Percentiles rank a stretch among this genome's conserved stretches.
phyloP scores from a whole-genome alignment of 192 early-diverging fungal genomes.

The Coemansia sp. region DNA sequence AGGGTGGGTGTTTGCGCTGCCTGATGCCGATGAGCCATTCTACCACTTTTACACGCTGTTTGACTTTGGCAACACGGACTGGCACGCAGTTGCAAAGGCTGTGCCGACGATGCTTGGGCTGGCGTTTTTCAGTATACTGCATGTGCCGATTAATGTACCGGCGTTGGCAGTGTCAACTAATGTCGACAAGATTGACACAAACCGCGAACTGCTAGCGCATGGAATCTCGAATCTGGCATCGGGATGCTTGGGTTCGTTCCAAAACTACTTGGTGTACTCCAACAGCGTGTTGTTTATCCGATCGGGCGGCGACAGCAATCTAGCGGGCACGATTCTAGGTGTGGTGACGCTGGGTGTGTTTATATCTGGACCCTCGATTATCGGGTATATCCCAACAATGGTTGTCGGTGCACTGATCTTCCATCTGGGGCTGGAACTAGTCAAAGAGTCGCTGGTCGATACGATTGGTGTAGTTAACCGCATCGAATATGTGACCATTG shows the following conservation, averaged over 20 bases:
- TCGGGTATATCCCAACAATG: constrained; percentile 90
- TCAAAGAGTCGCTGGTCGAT: constrained; percentile 88
- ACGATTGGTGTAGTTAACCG: constrained; percentile 79
- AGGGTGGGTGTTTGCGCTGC: constrained; percentile 84
- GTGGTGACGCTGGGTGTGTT: constrained; percentile 71
- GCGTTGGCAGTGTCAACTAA: constrained; percentile 89
- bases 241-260: constrained; percentile 73
- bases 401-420: constrained; percentile 95
- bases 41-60: constrained; percentile 79
- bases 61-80: constrained; percentile 65
- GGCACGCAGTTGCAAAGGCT: constrained; percentile 62
- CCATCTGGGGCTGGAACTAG: constrained; percentile 89
- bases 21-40: constrained; percentile 70
- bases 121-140: constrained; percentile 93
- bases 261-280: constrained; percentile 91
- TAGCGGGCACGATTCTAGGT: constrained; percentile 84
- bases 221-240: constrained; percentile 85
- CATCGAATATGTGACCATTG: constrained; percentile 89
- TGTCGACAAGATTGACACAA: constrained; percentile 82
- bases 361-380: constrained; percentile 79
- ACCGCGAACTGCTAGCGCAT: constrained; percentile 89
- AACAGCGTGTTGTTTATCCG: constrained; percentile 91
- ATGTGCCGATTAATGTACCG: constrained; percentile 97
- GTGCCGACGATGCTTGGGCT: constrained; percentile 90
- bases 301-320: constrained; percentile 80